Conservation (phyloP, 371 early-diverging fungal genomes). For the Furculomyces boomerangus region DNA sequence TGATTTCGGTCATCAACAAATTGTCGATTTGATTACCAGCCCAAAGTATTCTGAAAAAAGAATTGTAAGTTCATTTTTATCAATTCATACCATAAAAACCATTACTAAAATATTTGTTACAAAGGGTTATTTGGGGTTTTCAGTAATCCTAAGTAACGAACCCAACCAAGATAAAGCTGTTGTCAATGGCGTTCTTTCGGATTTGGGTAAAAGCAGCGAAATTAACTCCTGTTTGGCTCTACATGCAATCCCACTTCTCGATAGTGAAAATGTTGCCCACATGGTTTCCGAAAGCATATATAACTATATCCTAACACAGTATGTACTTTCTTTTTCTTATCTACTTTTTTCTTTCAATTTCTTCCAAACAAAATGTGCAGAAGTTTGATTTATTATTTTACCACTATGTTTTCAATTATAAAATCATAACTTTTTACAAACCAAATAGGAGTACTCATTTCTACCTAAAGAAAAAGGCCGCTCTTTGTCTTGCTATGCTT, state of each 20-base stretch:
- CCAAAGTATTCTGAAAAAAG: slow-evolving; percentile 90
- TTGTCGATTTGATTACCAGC: slow-evolving; percentile 77
- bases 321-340: slow-evolving; percentile 14
- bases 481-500: slow-evolving; percentile 73
- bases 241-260: slow-evolving; percentile 88
- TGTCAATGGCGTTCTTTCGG: slow-evolving; percentile 70
- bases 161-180: slow-evolving; percentile 66
- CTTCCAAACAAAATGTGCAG: neutral
- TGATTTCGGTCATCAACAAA: slow-evolving; percentile 93
- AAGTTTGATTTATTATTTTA: neutral
- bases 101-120: neutral
- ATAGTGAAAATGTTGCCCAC: slow-evolving; percentile 82
- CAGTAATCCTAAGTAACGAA: slow-evolving; percentile 73
- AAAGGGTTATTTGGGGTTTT: slow-evolving; percentile 79
- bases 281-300: slow-evolving; percentile 66
- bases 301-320: slow-evolving; percentile 62
- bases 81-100: slow-evolving; percentile 27
- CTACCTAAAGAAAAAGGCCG: slow-evolving; percentile 93
- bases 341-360: neutral
- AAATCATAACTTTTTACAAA: neutral
- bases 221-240: slow-evolving; percentile 78
- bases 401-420: neutral
- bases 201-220: slow-evolving; percentile 77
- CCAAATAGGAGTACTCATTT: slow-evolving; percentile 39
- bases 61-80: slow-evolving; percentile 40